Conservation (phyloP, 495 filamentous ascomycete genomes). For the Aspergillus hancockii region DNA sequence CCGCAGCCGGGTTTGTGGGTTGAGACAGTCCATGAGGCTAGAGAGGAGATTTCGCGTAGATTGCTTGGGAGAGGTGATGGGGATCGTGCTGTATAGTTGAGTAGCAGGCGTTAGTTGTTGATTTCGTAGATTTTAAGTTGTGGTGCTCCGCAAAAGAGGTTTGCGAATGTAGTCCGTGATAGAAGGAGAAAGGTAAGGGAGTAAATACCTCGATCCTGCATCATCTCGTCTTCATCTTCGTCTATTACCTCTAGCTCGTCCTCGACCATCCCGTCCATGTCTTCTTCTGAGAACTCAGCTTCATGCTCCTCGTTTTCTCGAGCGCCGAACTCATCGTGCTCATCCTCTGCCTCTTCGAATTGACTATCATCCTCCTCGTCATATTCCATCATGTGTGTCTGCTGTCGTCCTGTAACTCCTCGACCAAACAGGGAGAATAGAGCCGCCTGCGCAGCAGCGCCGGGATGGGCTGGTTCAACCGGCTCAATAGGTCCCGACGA, state of each 20-base stretch:
- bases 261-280: conserved; percentile 33
- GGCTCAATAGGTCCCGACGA: conserved; percentile 34
- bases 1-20: conserved; percentile 91
- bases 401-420: conserved; percentile 24
- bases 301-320: conserved; percentile 17
- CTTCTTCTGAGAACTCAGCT: conserved; percentile 22
- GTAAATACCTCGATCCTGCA: conserved; percentile 40
- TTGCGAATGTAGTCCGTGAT: not conserved
- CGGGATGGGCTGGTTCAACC: conserved; percentile 21
- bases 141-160: not conserved
- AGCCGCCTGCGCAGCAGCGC: conserved; percentile 28
- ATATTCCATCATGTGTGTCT: conserved; percentile 18
- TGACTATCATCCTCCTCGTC: conserved; percentile 18
- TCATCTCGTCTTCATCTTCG: conserved; percentile 44
- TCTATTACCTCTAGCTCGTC: conserved; percentile 42
- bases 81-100: conserved; percentile 28
- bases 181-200: not conserved
- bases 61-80: conserved; percentile 43
- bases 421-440: conserved; percentile 39
- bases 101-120: conserved; percentile 11
- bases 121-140: not conserved
- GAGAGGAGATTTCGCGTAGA: conserved; percentile 89
- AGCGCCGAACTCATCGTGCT: conserved; percentile 8
- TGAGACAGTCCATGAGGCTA: conserved; percentile 90
- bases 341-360: conserved; percentile 18